Percentiles rank a stretch among this genome's conserved stretches.
Conservation (phyloP, 139 green algal genomes). For the Raphidocelis subcapitata region DNA sequence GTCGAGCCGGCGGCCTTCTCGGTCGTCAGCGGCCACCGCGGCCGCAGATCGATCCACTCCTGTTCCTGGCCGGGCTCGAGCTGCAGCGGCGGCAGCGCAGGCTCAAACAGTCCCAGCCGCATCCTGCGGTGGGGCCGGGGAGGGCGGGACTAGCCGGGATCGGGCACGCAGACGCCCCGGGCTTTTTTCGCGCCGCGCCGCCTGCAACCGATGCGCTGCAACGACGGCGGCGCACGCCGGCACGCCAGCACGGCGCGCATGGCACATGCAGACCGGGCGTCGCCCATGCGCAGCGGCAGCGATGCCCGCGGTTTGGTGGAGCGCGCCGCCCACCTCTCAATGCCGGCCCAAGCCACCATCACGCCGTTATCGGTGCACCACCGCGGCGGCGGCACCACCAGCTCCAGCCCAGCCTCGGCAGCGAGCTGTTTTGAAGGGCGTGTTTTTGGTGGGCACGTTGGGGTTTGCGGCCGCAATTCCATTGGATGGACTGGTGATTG, state of each 20-base stretch:
- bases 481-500: too few species aligned
- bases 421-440: conserved; percentile 31
- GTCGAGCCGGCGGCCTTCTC: conserved; percentile 34
- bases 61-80: not conserved
- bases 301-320: not conserved
- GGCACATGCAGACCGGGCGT: too few species aligned
- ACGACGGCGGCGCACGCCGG: too few species aligned
- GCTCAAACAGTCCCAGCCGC: conserved; percentile 4
- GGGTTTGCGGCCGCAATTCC: too few species aligned
- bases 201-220: too few species aligned
- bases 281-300: not conserved
- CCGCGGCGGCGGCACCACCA: conserved; percentile 76
- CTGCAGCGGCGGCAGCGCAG: not conserved
- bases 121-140: not conserved
- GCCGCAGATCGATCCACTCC: conserved; percentile 80
- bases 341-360: conserved; percentile 96
- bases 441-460: too few species aligned
- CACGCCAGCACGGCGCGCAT: too few species aligned
- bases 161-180: too few species aligned
- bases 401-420: conserved; percentile 35
- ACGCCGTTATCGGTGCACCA: conserved; percentile 98
- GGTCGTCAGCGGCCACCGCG: conserved; percentile 85
- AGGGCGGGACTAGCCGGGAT: too few species aligned
- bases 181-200: too few species aligned
- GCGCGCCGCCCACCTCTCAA: too few species aligned